Percentiles rank a stretch among this genome's conserved stretches.
Conservation (phyloP, 441 rosid species). For the Brassica balearica region DNA sequence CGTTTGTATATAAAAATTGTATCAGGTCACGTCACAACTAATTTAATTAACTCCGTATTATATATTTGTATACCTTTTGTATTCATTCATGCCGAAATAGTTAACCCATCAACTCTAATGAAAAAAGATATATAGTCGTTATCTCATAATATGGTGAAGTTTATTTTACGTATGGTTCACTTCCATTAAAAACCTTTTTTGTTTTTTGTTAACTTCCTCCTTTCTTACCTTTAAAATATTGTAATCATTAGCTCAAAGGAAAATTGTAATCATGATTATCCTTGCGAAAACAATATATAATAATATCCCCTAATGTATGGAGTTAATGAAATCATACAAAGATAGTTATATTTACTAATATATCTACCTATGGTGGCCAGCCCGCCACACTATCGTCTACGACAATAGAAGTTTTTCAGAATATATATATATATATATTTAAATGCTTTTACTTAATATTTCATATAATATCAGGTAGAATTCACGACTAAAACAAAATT, state of each 20-base stretch:
- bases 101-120: not conserved
- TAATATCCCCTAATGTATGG: not conserved
- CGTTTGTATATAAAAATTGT: no score
- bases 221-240: not conserved
- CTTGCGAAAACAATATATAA: not conserved
- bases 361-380: not conserved
- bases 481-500: not conserved
- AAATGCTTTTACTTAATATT: not conserved
- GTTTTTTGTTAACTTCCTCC: not conserved
- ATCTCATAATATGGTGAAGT: not conserved
- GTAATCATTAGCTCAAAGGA: not conserved
- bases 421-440: not conserved
- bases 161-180: not conserved
- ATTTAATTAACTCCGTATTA: not conserved
- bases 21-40: slow-evolving; percentile 1
- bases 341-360: not conserved
- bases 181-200: not conserved
- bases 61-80: not conserved
- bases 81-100: no score
- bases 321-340: not conserved
- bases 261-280: no score
- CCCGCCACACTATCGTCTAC: not conserved
- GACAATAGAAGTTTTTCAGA: not conserved
- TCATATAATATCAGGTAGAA: not conserved
- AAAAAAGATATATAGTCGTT: slow-evolving; percentile 1